Base-by-base conservation (phyloP, 139 green algal genomes). In the Asterochloris erici region DNA sequence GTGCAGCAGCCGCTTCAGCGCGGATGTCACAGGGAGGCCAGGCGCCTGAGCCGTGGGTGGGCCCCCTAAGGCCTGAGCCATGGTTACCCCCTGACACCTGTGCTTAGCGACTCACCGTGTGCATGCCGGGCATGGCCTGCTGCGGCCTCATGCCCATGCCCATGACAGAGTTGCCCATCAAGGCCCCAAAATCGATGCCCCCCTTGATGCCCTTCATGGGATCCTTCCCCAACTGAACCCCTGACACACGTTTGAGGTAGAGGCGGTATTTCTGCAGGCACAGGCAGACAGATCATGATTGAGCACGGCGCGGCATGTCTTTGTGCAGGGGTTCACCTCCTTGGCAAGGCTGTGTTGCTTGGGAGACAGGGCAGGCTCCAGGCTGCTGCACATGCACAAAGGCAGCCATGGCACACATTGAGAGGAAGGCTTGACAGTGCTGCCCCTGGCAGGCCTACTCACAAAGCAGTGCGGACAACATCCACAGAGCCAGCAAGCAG, bases 231-330 rank as follows among this genome's bases (percentile, higher is more conserved):
- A 60, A 6, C 14, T 54, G 27, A 1, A 84, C 80, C 11, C 86
- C 84, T n/a, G 84, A 81, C 77, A 98, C 88, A 23, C 93, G 82
- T 85, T 97, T 98, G 16, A 98, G 85, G 88, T 98, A 98, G 73
- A 98, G 86, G 14, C 95, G 90, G 88, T 98, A 98, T 87, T 98
- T 98, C 86, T 98, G 95, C 84, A 89, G 21, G 14, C 16, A 62
- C 10, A 23, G 17, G 14, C 38, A 54, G 38, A 54, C 38, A 54
- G 4, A 54, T 54, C 38, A 54, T n/a, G 38, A 2, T 6, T 54
- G 38, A 54, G 38, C 38, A 54, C 38, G 6, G 38, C 6, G 38
- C 38, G 6, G 38, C 38, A 54, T 54, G 2, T 54, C 38, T 54
- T 54, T 54, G 38, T 54, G 38, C 38, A 54, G 38, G 38, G 38